Base-by-base conservation (phyloP, 163 green algal genomes). In the Coccomyxa subellipsoidea region DNA sequence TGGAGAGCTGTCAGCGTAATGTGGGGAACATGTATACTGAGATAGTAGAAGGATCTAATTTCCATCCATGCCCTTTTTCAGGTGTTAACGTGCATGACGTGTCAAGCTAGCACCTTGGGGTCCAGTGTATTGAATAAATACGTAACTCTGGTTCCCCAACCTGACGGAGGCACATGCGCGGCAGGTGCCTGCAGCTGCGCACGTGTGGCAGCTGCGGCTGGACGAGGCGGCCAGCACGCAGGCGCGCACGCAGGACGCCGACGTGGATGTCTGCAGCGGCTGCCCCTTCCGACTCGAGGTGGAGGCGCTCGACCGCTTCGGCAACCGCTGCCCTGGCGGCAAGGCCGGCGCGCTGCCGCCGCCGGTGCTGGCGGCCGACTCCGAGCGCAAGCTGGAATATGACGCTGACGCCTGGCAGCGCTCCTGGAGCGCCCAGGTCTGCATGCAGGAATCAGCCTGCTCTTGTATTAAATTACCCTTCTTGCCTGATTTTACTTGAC, bases 281-380 rank as follows among this genome's bases (percentile, higher is more conserved):
- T 72, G 83, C 38, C 72, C 83, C 12, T 90, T 96, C 80, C 79
- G 69, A 25, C 59, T 95, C 34, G 89, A 94, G 81, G 72, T 94
- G 1, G 85, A 92, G 81, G 89, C 88, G 0, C 79, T 91, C 38
- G 92, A 95, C 77, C 69, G 40, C 0, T 89, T 85, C 76, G 77
- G 84, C 78, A 94, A 95, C 87, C 80, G 81, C 39, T 84, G 81
- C 54, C 40, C n/a, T 38, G 75, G 81, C 35, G 34, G 40, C 35
- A 35, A 21, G 36, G 53, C 69, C 36, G 70, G 40, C 31, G 78
- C 21, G 0, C 31, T 83, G 29, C 81, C 85, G 9, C 34, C 54
- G 25, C 89, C 90, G 0, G 21, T 72, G 32, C 80, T 93, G 34
- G 38, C 53, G 54, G 73, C 80, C 25, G 54, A 82, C 70, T 69